Evolutionary conservation across 805 yeast genomes (phyloP).

Genomic region (Lipomyces starkeyi): DNA sequence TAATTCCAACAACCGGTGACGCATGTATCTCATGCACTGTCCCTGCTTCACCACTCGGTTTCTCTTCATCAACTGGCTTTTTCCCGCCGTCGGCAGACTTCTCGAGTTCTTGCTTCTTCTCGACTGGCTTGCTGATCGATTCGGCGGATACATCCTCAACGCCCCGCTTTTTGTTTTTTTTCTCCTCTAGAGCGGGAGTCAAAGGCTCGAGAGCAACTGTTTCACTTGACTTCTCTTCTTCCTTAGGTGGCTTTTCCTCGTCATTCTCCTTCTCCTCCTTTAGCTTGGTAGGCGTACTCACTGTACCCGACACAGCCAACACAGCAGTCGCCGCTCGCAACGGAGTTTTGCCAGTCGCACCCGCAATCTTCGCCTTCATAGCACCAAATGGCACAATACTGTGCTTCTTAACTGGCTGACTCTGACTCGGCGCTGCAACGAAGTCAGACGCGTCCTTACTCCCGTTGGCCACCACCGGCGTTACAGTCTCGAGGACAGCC

Average conservation of each 20-base stretch:
- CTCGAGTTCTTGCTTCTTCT: slow-evolving; percentile 7
- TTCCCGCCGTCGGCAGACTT: neutral
- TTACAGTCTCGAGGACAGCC: neutral
- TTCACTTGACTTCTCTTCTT: neutral
- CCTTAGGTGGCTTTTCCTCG: neutral
- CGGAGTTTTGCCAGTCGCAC: neutral
- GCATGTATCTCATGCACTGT: neutral
- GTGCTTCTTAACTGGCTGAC: slow-evolving; percentile 23
- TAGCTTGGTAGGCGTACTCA: neutral
- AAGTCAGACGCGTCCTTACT: neutral
- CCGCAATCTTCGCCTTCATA: slow-evolving; percentile 20
- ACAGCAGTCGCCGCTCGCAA: neutral
- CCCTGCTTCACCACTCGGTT: neutral
- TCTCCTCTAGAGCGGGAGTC: neutral
- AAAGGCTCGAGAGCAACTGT: neutral
- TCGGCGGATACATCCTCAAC: neutral
- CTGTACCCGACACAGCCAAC: neutral
- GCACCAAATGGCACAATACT: slow-evolving; percentile 29
- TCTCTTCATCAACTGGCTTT: neutral
- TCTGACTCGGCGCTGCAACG: slow-evolving; percentile 8
- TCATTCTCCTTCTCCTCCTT: neutral
- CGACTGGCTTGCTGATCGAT: neutral
- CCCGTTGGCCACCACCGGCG: neutral
- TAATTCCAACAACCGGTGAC: neutral
- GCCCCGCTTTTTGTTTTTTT: neutral